Evolutionary conservation across 208 protist species (phyloP).

Genomic region (Naegleria gruberi): DNA sequence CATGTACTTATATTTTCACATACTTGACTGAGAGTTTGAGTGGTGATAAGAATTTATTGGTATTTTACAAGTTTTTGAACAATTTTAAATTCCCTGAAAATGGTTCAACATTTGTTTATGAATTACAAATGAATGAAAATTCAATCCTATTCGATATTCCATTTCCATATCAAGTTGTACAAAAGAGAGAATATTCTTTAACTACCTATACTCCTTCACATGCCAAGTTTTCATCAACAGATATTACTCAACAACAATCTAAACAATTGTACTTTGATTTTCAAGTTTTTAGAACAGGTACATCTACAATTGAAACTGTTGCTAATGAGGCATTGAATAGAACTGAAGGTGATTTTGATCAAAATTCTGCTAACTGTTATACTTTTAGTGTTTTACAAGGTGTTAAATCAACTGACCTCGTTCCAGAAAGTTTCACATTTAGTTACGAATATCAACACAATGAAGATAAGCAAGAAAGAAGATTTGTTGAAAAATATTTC

Average conservation of each 20-base stretch:
- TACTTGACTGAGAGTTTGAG: not conserved
- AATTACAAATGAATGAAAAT: not conserved
- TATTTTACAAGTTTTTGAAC: not conserved
- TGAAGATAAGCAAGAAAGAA: not conserved
- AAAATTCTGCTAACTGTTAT: too few relatives aligned
- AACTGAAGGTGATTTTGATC: too few relatives aligned
- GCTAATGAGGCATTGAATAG: too few relatives aligned
- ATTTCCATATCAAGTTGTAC: not conserved
- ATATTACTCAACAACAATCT: not conserved
- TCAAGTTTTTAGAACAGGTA: not conserved
- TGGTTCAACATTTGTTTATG: not conserved
- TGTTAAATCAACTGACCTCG: not conserved
- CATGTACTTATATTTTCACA: not conserved
- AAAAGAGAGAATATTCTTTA: not conserved
- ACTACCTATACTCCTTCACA: not conserved
- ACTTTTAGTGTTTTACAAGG: not conserved
- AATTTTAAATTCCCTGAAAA: not conserved
- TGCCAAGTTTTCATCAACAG: not conserved
- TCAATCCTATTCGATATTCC: not conserved
- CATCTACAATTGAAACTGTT: too few relatives aligned
- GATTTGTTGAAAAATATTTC: not conserved
- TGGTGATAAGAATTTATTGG: not conserved
- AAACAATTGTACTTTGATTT: not conserved
- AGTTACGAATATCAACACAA: not conserved
- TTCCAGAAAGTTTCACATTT: not conserved